phyloP scores from a whole-genome alignment of 2,329 filamentous ascomycete genomes.

The Verticillium dahliae region DNA sequence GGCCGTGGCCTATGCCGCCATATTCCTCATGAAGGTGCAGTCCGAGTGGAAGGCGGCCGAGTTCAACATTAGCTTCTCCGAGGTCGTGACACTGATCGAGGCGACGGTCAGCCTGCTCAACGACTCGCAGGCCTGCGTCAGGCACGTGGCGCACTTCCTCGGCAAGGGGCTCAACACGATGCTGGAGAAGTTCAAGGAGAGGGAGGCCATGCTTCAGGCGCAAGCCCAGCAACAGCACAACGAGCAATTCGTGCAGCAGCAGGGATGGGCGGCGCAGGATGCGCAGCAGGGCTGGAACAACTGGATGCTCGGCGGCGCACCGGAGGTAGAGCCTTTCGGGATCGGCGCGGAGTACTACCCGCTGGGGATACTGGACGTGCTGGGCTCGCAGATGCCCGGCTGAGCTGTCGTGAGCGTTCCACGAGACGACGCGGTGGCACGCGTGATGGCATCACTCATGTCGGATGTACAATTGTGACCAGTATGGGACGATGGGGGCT shows the following conservation, averaged over 20 bases:
- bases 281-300: constrained; percentile 16
- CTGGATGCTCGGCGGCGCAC: constrained; percentile 17
- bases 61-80: constrained; percentile 21
- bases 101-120: constrained; percentile 16
- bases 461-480: background rate
- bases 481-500: constrained; percentile 15
- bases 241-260: constrained; percentile 2
- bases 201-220: constrained; percentile 7
- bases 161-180: constrained; percentile 20
- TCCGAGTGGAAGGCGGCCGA: constrained; percentile 20
- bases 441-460: background rate
- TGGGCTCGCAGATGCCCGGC: constrained; percentile 20
- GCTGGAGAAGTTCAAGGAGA: constrained; percentile 20
- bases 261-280: constrained; percentile 1
- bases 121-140: constrained; percentile 16
- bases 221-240: background rate
- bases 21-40: constrained; percentile 25
- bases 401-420: constrained; percentile 1
- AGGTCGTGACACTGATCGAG: constrained; percentile 19
- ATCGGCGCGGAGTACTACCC: constrained; percentile 14
- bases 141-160: constrained; percentile 22
- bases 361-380: constrained; percentile 16
- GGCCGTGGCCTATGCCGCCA: constrained; percentile 22
- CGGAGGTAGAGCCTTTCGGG: constrained; percentile 12
- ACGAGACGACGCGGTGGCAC: background rate